Evolutionary conservation across 148 eudicot genomes (phyloP), one percentile per base, ranked within the genome.

Genomic region (Spergularia bocconei): DNA sequence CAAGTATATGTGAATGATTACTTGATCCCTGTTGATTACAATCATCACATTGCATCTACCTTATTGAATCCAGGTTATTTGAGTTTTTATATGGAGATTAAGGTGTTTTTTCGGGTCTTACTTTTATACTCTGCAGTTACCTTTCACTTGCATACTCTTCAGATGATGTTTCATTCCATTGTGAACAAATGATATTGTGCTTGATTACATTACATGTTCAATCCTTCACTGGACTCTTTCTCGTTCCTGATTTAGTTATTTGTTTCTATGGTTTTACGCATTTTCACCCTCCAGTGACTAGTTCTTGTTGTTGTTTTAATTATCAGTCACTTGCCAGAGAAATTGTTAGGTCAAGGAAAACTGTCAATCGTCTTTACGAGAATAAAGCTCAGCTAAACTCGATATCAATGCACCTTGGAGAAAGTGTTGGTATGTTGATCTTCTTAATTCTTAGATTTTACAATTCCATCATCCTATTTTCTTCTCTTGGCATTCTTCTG

Each of bases 381-480:
- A 95, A 95, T 77, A 95, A 90, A 84, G 98, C 98, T 57, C 98
- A 95, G 75, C 80, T 95, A 74, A 95, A 95, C 82, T 95, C 98
- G 64, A 90, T 95, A 81, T 95, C 98, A 67, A 95, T 95, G 98
- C 98, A 95, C 82, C 97, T 95, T 36, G 98, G 98, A 67, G 98
- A 95, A 85, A 95, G 98, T 81, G 98, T 95, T 80, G 98, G 98
- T 95, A 95, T 79, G 85, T 41, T 80, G 56, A 13, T 53, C 41
- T 68, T 61, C 74, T 25, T 47, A 13, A 16, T 65, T n/a, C 52
- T 14, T 48, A 62, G 1, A 62, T 29, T 48, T 54, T 64, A 13
- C 36, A 12, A 41, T 21, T 62, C 33, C 17, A 1, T 52, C 2
- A 41, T 41, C 17, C 8, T 20, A 52, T 2, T 29, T 48, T 68